These are phyloP conservation scores for Thraustochytrium striatum DNA, from an alignment of 352 stramenopile genomes.

Conservation along the genomic window DNA sequence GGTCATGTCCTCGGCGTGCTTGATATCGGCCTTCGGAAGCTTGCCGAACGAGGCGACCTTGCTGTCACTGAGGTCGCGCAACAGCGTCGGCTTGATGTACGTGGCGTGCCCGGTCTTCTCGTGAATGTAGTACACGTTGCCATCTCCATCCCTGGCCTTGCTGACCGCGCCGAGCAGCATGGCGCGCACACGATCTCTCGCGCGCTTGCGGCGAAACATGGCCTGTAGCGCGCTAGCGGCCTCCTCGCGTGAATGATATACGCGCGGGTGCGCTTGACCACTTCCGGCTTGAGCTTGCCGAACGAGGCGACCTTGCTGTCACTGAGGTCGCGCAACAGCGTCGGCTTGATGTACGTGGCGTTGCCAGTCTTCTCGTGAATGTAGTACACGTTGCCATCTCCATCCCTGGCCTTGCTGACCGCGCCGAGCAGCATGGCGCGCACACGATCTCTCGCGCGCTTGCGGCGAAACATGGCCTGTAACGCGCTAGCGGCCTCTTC, in stretches of 20 bases:
- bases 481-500: background rate
- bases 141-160: background rate
- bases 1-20: conserved; percentile 26
- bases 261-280: conserved; percentile 9
- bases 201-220: background rate
- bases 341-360: conserved; percentile 32
- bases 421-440: background rate
- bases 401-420: too few species aligned
- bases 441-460: conserved; percentile 38
- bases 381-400: conserved; percentile 34
- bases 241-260: background rate
- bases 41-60: background rate
- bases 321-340: conserved; percentile 13
- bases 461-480: conserved; percentile 39
- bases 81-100: conserved; percentile 25
- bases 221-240: background rate
- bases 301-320: conserved; percentile 11
- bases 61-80: background rate
- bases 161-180: background rate
- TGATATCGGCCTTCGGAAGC: too few species aligned
- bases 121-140: conserved; percentile 24
- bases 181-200: background rate
- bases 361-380: conserved; percentile 24
- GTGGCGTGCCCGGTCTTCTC: background rate
- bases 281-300: background rate